Conservation (phyloP, 1,284 basidiomycete species). For the Sphaerobolus stellatus region DNA sequence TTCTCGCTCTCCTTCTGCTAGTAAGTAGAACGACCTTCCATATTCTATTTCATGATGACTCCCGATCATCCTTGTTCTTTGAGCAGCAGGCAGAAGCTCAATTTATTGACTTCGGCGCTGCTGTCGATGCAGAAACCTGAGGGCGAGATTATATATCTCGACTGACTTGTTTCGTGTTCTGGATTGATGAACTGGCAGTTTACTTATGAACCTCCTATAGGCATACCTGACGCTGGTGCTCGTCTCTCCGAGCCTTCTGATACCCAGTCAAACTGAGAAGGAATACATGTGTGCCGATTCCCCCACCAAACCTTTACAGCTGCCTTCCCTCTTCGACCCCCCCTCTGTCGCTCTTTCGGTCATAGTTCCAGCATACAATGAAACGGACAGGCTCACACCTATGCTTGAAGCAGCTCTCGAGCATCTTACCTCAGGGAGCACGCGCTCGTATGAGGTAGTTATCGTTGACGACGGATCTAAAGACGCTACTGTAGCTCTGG, state of each 20-base stretch:
- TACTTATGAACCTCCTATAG: conserved; percentile 34
- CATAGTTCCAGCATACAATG: conserved; percentile 91
- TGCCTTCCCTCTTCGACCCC: conserved; percentile 54
- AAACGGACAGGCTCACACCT: conserved; percentile 70
- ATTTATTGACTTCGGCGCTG: conserved; percentile 45
- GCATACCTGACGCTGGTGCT: conserved; percentile 60
- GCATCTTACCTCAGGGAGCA: conserved; percentile 45
- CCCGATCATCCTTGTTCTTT: conserved; percentile 88
- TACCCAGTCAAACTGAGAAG: conserved; percentile 64
- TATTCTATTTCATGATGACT: conserved; percentile 51
- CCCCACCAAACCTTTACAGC: conserved; percentile 46
- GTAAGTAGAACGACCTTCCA: not conserved
- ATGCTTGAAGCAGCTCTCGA: conserved; percentile 79
- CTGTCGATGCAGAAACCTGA: conserved; percentile 59
- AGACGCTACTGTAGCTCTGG: conserved; percentile 70
- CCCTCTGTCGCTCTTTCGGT: conserved; percentile 70
- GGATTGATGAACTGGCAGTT: conserved; percentile 15
- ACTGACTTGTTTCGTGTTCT: conserved; percentile 13
- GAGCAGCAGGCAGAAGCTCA: conserved; percentile 54
- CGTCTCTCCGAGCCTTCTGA: conserved; percentile 66
- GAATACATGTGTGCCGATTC: conserved; percentile 56
- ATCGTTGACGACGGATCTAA: conserved; percentile 88
- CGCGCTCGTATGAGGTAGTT: conserved; percentile 72
- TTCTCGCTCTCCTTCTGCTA: not conserved
- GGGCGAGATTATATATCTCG: conserved; percentile 44